phyloP scores from a whole-genome alignment of 2,329 filamentous ascomycete genomes.

The Aulographum hederae region DNA sequence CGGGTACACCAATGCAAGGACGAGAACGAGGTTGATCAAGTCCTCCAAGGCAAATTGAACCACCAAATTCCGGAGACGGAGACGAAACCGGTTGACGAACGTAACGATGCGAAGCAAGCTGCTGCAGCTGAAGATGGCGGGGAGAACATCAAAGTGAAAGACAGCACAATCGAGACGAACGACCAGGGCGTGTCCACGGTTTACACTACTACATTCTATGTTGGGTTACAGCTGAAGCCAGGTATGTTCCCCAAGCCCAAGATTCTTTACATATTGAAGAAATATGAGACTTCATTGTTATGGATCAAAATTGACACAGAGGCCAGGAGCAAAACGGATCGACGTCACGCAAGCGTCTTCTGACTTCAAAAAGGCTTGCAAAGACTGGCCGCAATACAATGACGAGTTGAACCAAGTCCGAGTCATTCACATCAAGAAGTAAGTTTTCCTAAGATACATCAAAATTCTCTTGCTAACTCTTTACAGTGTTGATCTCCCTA shows the following conservation, averaged over 20 bases:
- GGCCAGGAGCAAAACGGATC: conserved; percentile 50
- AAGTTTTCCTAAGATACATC: conserved; percentile 18
- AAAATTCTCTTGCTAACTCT: conserved; percentile 9
- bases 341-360: conserved; percentile 69
- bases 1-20: conserved; percentile 53
- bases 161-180: conserved; percentile 16
- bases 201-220: conserved; percentile 86
- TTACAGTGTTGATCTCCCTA: conserved; percentile 63
- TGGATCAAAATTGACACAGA: background rate
- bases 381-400: conserved; percentile 56
- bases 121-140: conserved; percentile 18
- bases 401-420: conserved; percentile 59
- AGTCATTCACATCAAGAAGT: conserved; percentile 77
- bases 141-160: background rate
- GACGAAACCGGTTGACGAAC: conserved; percentile 32
- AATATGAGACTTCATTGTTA: conserved; percentile 6
- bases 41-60: conserved; percentile 41
- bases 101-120: conserved; percentile 28
- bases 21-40: conserved; percentile 41
- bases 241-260: conserved; percentile 15
- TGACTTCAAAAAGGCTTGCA: conserved; percentile 73
- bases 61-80: conserved; percentile 42
- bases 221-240: conserved; percentile 64
- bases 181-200: conserved; percentile 32
- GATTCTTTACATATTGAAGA: background rate